Conservation (phyloP, 2,329 filamentous ascomycete species). For the Aspergillus costaricaensis region DNA sequence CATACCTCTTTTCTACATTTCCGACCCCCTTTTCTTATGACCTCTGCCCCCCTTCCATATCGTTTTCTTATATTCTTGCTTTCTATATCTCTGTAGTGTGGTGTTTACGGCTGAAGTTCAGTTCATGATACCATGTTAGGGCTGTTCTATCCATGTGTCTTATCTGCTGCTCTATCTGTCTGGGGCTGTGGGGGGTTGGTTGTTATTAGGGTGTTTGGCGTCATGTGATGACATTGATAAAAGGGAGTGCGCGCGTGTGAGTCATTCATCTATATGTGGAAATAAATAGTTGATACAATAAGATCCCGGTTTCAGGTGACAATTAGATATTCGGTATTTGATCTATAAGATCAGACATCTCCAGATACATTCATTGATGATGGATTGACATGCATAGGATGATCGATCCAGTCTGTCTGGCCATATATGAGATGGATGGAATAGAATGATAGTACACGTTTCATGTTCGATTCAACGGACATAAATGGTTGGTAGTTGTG, state of each 20-base stretch:
- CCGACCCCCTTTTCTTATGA: too few species aligned
- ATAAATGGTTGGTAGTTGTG: neutral
- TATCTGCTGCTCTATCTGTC: neutral
- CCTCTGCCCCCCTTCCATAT: neutral
- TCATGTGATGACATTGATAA: too few species aligned
- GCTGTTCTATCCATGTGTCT: conserved; percentile 10
- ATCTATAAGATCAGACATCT: too few species aligned
- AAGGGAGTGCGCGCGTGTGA: too few species aligned
- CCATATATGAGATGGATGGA: neutral
- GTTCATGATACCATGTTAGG: conserved; percentile 37
- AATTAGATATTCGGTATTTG: too few species aligned
- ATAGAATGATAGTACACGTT: neutral
- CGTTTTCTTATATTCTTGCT: neutral
- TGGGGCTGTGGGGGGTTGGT: neutral
- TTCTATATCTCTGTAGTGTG: conserved; percentile 8
- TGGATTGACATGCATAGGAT: too few species aligned
- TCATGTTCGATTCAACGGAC: neutral
- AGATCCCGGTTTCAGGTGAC: too few species aligned
- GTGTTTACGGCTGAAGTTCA: conserved; percentile 22
- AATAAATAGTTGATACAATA: neutral
- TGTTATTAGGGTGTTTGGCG: neutral
- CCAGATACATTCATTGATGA: too few species aligned
- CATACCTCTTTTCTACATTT: neutral
- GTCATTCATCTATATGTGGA: too few species aligned
- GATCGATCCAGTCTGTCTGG: too few species aligned